A percentile compares a stretch with the other conserved stretches of the same genome.
These are phyloP conservation scores for Phytophthora vignae DNA, from an alignment of 352 stramenopile species.

Conservation along the genomic window DNA sequence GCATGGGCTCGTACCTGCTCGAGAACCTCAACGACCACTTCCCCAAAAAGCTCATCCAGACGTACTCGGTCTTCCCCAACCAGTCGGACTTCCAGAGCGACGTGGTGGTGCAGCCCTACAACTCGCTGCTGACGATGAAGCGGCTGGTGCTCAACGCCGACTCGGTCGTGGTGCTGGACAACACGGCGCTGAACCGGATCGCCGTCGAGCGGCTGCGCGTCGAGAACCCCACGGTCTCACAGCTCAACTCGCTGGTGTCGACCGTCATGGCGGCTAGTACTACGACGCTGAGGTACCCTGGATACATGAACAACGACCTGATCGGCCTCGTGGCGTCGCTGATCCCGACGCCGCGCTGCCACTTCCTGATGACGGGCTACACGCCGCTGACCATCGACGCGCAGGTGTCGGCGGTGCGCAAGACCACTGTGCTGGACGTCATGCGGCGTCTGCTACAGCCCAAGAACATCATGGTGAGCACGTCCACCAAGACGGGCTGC, in stretches of 20 bases:
- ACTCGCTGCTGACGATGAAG: slow-evolving; percentile 99
- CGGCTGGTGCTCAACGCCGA: slow-evolving; percentile 98
- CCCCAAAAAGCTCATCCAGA: slow-evolving; percentile 99
- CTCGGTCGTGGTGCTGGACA: slow-evolving; percentile 99
- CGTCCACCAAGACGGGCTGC: slow-evolving; percentile 95
- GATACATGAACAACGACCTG: slow-evolving; percentile 99
- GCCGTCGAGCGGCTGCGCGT: slow-evolving; percentile 96
- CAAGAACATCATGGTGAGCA: slow-evolving; percentile 99
- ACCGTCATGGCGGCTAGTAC: slow-evolving; percentile 99
- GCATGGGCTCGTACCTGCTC: slow-evolving; percentile 99
- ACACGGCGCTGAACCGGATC: slow-evolving; percentile 98
- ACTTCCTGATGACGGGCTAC: slow-evolving; percentile 99
- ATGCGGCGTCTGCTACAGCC: slow-evolving; percentile 96
- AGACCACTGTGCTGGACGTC: slow-evolving; percentile 99
- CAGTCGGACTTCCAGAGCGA: slow-evolving; percentile 94
- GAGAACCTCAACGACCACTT: slow-evolving; percentile 99
- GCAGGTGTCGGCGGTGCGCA: slow-evolving; percentile 93
- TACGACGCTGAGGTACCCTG: slow-evolving; percentile 96
- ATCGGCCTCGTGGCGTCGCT: slow-evolving; percentile 98
- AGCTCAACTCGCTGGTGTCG: slow-evolving; percentile 98
- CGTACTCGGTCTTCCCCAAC: slow-evolving; percentile 99
- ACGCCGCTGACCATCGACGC: slow-evolving; percentile 97
- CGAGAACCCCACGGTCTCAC: slow-evolving; percentile 96
- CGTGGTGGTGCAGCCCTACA: slow-evolving; percentile 99
- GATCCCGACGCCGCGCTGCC: slow-evolving; percentile 98